Conservation (phyloP, 1,284 basidiomycete genomes). For the Calocybe gambosa region DNA sequence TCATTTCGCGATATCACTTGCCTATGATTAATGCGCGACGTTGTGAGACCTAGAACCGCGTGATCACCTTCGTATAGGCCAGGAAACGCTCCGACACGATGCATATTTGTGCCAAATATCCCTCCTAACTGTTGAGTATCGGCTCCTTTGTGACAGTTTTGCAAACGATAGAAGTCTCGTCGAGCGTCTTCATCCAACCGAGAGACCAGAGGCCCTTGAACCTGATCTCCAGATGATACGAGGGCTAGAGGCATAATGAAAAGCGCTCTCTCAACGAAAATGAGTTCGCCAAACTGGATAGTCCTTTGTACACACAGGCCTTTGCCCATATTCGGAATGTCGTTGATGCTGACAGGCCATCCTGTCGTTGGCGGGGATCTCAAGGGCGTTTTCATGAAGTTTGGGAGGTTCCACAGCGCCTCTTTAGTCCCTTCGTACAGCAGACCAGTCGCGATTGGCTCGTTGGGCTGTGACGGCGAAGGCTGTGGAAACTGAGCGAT, state of each 20-base stretch:
- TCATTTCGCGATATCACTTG: not conserved
- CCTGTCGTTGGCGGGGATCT: not conserved
- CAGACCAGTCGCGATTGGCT: not conserved
- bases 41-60: not conserved
- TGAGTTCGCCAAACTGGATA: not conserved
- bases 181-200: not conserved
- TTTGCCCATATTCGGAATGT: not conserved
- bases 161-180: not conserved
- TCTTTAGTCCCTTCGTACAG: not conserved
- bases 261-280: not conserved
- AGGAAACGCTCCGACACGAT: not conserved
- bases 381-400: not conserved
- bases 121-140: not conserved
- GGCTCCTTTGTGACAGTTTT: not conserved
- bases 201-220: not conserved
- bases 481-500: not conserved
- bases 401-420: not conserved
- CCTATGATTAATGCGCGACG: constrained; percentile 11
- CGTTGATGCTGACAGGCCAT: not conserved
- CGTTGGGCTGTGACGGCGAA: not conserved
- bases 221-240: not conserved
- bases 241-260: not conserved
- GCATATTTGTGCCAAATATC: not conserved
- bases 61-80: not conserved
- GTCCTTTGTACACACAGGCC: not conserved